These are phyloP conservation scores for Saccharomyces kudriavzevii DNA, from an alignment of 805 yeast genomes.

Conservation along the genomic window DNA sequence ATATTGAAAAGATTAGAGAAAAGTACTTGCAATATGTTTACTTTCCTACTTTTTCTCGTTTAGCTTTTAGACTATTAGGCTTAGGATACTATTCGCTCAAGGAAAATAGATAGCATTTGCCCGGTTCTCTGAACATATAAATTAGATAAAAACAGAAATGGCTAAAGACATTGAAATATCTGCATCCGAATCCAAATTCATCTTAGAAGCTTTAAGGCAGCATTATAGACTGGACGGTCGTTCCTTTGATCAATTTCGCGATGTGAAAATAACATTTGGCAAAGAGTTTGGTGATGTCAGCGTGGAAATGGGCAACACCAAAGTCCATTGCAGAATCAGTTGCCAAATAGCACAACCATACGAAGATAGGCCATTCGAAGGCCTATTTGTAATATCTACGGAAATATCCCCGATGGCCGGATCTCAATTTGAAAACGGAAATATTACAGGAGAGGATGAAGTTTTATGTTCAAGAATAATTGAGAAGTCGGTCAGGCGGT, in stretches of 20 bases:
- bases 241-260: conserved; percentile 52
- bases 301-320: conserved; percentile 66
- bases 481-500: conserved; percentile 85
- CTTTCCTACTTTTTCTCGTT: background rate
- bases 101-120: background rate
- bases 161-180: conserved; percentile 56
- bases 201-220: conserved; percentile 53
- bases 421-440: conserved; percentile 68
- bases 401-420: conserved; percentile 89
- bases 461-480: conserved; percentile 70
- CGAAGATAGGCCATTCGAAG: conserved; percentile 92
- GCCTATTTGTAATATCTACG: conserved; percentile 72
- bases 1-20: background rate
- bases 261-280: conserved; percentile 56
- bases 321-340: conserved; percentile 43
- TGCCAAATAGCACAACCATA: conserved; percentile 72
- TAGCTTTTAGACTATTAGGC: background rate
- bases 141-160: conserved; percentile 33
- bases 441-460: conserved; percentile 68
- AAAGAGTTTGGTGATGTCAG: conserved; percentile 75
- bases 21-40: background rate
- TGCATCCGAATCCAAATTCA: conserved; percentile 52
- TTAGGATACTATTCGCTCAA: background rate
- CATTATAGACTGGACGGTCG: conserved; percentile 67
- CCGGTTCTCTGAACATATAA: background rate